Conservation (phyloP, 169 alveolate species). For the Plasmodium fragile region DNA sequence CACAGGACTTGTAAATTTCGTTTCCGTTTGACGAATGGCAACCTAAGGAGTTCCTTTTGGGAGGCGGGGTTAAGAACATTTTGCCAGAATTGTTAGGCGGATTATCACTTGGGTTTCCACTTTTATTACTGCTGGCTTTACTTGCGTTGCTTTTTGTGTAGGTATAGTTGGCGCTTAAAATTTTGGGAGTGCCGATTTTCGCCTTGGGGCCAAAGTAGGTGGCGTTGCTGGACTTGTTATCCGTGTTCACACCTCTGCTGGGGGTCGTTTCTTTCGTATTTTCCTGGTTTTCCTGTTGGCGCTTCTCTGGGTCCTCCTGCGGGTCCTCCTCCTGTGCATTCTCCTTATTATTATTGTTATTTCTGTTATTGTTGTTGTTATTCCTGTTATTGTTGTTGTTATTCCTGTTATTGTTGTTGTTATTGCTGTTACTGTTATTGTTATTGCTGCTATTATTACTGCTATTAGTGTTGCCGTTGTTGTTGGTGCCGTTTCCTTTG, state of each 20-base stretch:
- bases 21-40: slow-evolving; percentile 67
- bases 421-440: slow-evolving; percentile 3
- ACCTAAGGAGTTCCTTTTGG: slow-evolving; percentile 22
- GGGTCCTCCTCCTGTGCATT: not conserved
- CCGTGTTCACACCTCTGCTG: not conserved
- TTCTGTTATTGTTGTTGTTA: not conserved
- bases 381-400: slow-evolving; percentile 18
- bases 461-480: not conserved
- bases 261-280: not conserved
- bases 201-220: slow-evolving; percentile 20
- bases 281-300: not conserved
- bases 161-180: not conserved
- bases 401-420: slow-evolving; percentile 7
- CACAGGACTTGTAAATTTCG: slow-evolving; percentile 61
- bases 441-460: not conserved
- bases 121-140: slow-evolving; percentile 9
- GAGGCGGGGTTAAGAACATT: not conserved
- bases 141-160: not conserved
- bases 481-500: not conserved
- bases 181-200: not conserved
- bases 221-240: not conserved
- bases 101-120: not conserved
- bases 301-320: not conserved
- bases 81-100: not conserved
- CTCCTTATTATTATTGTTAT: not conserved